A percentile compares a stretch with the other conserved stretches of the same genome.
phyloP scores from a whole-genome alignment of 129 eudicot species.

The Helianthus tuberosus region DNA sequence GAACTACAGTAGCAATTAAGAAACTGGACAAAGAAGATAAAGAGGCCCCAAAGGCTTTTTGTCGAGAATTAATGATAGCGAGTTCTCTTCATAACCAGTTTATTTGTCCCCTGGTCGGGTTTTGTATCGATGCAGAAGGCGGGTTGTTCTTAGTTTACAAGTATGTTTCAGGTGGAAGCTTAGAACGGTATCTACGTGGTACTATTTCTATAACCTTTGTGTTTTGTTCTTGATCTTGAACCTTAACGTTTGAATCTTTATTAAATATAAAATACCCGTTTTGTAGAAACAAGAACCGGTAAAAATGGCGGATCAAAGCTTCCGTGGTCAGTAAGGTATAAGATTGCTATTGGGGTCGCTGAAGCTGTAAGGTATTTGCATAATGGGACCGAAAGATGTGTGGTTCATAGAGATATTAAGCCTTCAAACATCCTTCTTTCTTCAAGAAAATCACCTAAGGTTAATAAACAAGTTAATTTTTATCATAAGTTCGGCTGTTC shows the following conservation, averaged over 20 bases:
- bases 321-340: conserved; percentile 85
- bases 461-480: conserved; percentile 23
- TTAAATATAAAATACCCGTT: conserved; percentile 18
- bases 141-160: conserved; percentile 92
- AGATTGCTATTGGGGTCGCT: conserved; percentile 83
- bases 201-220: conserved; percentile 26
- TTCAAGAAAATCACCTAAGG: conserved; percentile 89
- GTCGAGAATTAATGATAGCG: conserved; percentile 97
- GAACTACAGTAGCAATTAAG: conserved; percentile 89
- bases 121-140: conserved; percentile 88
- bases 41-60: conserved; percentile 90
- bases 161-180: conserved; percentile 93
- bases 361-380: conserved; percentile 87
- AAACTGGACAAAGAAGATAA: conserved; percentile 86
- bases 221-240: conserved; percentile 10
- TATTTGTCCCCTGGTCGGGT: conserved; percentile 89
- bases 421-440: conserved; percentile 98
- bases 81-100: conserved; percentile 79
- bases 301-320: conserved; percentile 75
- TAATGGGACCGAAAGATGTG: conserved; percentile 88
- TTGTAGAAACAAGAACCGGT: conserved; percentile 76
- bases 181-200: conserved; percentile 93
- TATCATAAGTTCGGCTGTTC: background rate
- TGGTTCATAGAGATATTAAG: conserved; percentile 98
- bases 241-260: conserved; percentile 12